Percentiles rank a stretch among this genome's conserved stretches.
These are phyloP conservation scores for Paralagenidium karlingii DNA, from an alignment of 352 stramenopile genomes.

Conservation along the genomic window DNA sequence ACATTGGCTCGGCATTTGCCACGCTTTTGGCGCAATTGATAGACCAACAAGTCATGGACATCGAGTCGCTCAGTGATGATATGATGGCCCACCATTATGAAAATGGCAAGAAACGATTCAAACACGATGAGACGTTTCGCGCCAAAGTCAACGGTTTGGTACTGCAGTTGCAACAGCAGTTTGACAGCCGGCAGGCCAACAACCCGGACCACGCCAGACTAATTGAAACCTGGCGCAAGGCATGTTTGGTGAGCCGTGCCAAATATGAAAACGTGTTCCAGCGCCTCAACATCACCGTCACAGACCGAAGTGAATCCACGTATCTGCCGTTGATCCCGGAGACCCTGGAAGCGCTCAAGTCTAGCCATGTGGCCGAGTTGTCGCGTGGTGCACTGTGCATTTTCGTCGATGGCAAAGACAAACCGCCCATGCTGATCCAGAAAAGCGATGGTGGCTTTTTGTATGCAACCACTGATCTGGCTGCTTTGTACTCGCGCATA, in stretches of 20 bases:
- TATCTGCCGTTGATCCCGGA: slow-evolving; percentile 46
- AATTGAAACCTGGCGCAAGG: slow-evolving; percentile 32
- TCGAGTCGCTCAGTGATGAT: slow-evolving; percentile 37
- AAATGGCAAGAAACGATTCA: slow-evolving; percentile 34
- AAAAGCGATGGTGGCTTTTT: slow-evolving; percentile 71
- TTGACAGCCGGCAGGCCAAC: slow-evolving; percentile 1
- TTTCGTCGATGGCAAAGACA: slow-evolving; percentile 55
- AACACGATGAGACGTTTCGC: slow-evolving; percentile 37
- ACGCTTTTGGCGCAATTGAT: slow-evolving; percentile 66
- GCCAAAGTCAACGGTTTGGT: slow-evolving; percentile 48
- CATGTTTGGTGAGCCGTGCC: slow-evolving; percentile 59
- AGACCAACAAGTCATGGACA: slow-evolving; percentile 18
- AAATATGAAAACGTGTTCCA: slow-evolving; percentile 53
- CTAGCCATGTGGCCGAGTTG: background rate
- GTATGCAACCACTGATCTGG: slow-evolving; percentile 67
- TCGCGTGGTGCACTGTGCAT: slow-evolving; percentile 58
- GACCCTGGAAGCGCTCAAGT: slow-evolving; percentile 29
- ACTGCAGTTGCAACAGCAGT: slow-evolving; percentile 55
- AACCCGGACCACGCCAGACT: slow-evolving; percentile 25
- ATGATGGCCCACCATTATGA: slow-evolving; percentile 62
- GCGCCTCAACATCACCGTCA: slow-evolving; percentile 44
- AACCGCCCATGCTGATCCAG: slow-evolving; percentile 69
- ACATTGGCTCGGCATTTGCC: slow-evolving; percentile 62
- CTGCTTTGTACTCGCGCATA: slow-evolving; percentile 60
- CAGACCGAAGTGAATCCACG: slow-evolving; percentile 62